These are phyloP conservation scores for Cordyceps javanica DNA, from an alignment of 2,329 filamentous ascomycete species.

Conservation along the genomic window DNA sequence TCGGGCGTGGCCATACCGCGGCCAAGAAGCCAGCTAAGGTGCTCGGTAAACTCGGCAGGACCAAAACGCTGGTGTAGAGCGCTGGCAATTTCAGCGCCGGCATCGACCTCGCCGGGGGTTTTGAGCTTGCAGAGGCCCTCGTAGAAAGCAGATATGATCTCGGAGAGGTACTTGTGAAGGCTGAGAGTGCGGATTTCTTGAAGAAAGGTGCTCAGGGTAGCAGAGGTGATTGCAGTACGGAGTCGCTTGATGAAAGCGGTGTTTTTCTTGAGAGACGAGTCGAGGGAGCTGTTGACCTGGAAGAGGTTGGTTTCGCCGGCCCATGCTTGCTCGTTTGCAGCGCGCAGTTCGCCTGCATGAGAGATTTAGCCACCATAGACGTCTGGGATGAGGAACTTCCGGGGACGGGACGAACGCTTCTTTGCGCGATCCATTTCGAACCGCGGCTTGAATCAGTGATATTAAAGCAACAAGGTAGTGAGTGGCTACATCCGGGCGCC, in stretches of 20 bases:
- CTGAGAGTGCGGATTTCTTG: slow-evolving; percentile 87
- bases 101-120: slow-evolving; percentile 82
- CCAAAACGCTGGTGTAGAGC: slow-evolving; percentile 95
- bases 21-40: slow-evolving; percentile 86
- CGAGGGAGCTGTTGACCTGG: slow-evolving; percentile 69
- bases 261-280: slow-evolving; percentile 96
- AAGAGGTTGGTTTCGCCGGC: slow-evolving; percentile 84
- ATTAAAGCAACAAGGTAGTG: slow-evolving; percentile 24
- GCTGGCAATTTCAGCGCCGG: slow-evolving; percentile 87
- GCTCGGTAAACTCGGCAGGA: slow-evolving; percentile 80
- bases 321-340: slow-evolving; percentile 84
- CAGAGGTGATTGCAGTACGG: slow-evolving; percentile 77
- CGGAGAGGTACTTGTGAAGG: slow-evolving; percentile 92
- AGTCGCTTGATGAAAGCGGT: slow-evolving; percentile 96
- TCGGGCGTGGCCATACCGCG: slow-evolving; percentile 89
- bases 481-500: slow-evolving; percentile 42
- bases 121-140: slow-evolving; percentile 92
- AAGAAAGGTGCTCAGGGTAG: slow-evolving; percentile 76
- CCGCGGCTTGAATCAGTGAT: slow-evolving; percentile 25
- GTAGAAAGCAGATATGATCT: slow-evolving; percentile 93
- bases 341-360: slow-evolving; percentile 73
- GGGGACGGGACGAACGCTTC: slow-evolving; percentile 47
- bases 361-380: slow-evolving; percentile 15
- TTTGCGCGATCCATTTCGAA: slow-evolving; percentile 58
- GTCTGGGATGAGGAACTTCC: slow-evolving; percentile 8